Base-by-base conservation (phyloP, 495 filamentous ascomycete genomes). In the Wilcoxina mikolae region DNA sequence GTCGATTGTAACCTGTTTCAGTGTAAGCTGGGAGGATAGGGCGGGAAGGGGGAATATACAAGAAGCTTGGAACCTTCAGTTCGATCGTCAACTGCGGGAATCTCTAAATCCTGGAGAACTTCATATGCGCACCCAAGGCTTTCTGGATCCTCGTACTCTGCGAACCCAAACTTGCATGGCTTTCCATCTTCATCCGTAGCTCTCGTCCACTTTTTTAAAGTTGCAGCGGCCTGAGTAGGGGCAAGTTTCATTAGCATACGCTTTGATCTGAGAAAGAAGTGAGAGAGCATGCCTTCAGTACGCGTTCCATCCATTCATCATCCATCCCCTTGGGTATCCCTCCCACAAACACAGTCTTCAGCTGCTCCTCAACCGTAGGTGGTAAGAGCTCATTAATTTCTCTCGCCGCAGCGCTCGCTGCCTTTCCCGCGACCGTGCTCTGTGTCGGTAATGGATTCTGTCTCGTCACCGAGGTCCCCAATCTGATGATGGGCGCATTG, bases 121-220 rank as follows among this genome's bases (percentile, higher is more conserved):
- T 94, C 87, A 54, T 87, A 81, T 53, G 90, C 91, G 48, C 81
- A 81, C 70, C 80, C 80, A 60, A 99, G 74, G 60, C 87, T 88
- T 66, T 94, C 84, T 28, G 83, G 78, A 70, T 96, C 88, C 56
- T 94, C 90, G 70, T 84, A 99, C 71, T 96, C 88, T 56, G 89
- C 91, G 71, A 99, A 96, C 33, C 91, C 93, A 72, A 96, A 96
- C 51, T 80, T 79, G 66, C 82, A 85, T 44, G 80, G 78, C 72
- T 93, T 94, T 47, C 83, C 79, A 59, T 93, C 82, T 28, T 84
- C 81, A 69, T 91, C 80, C 27, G 79, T 82, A 24, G 82, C 83
- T 64, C 86, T 74, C 50, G 84, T 85, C 90, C 90, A 99, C 52
- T 85, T 81, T 41, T 82, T 76, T 33, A 96, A 69, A 68, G 74